Evolutionary conservation across 2,329 filamentous ascomycete species (phyloP), one percentile per base, ranked within the genome.

Genomic region (Botrytis byssoidea): DNA sequence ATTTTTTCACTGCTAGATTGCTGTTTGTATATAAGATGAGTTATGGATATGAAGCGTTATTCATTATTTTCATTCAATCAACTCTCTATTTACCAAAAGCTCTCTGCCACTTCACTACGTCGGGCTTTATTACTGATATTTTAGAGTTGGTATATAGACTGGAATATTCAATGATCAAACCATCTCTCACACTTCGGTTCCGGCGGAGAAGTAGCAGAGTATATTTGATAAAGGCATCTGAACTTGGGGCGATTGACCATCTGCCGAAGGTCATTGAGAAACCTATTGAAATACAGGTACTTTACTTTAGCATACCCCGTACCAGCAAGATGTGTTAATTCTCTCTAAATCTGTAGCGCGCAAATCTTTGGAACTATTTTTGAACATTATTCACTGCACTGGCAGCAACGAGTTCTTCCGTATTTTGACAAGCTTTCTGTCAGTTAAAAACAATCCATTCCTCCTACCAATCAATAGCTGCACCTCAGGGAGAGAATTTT

Each of bases 361-460:
- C 22, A 25, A 12, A 51, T 25, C 22, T 25, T 12, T 25, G 25
- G 25, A 51, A n/a, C 0, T 51, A 12, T n/a, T 51, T 25, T n/a
- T 7, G 7, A 51, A 25, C 48, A 14, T n/a, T n/a, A 0, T 51
- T n/a, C 12, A 51, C 4, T 51, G 12, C 48, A 14, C 10, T 22
- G 44, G 44, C 5, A 44, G 6, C 6, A 18, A 25, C 20, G 22
- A 10, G 9, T 3, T 48, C 46, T 48, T 48, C 10, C 20, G 22
- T 22, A 48, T 3, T 48, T 51, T n/a, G 25, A 51, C 48, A n/a
- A n/a, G 48, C 48, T 51, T 51, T 51, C 48, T n/a, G 25, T 51
- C 25, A n/a, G 0, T 51, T n/a, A 1, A 7, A 12, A 6, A n/a
- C 3, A 1, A 10, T 0, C n/a, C 35, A 35, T 35, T 2, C 48